Base-by-base conservation (phyloP, 345 rosid species). In the Gossypium australe region DNA sequence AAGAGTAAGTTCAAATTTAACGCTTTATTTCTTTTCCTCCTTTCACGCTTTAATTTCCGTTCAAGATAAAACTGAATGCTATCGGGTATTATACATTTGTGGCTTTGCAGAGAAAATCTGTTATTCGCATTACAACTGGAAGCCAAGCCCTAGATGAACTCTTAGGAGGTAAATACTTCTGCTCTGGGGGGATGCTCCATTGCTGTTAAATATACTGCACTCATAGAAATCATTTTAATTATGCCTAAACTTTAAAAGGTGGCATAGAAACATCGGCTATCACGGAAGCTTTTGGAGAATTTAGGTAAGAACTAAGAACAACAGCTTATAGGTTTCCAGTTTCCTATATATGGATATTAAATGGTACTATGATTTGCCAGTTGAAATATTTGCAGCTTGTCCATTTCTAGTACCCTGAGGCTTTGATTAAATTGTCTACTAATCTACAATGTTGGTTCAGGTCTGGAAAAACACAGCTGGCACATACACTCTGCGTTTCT, bases 261-360 rank as follows among this genome's bases (percentile, higher is more conserved):
- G 97, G 99, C 16, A 79, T 93, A 24, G 97, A 95, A 83, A 93
- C 97, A 74, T 58, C 52, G 17, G 87, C 88, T 53, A 91, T 93
- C 38, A 95, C 96, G 2, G 97, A 95, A 89, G 96, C 98, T 78
- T 95, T 93, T 89, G 98, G 99, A 52, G 96, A 93, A 71, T 93
- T 90, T 57, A 80, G 98, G 97, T 91, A 78, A 81, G 88, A n/a
- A 53, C 24, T 34, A 5, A 34, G 41, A 66, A 17, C 11, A 70
- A 67, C 41, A 44, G 29, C 65, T 17, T 53, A 47, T 67, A 13
- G 44, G 25, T 16, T 11, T 20, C 51, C 61, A 2, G 4, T 48
- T 67, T 20, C 71, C 22, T 67, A 11, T 61, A 11, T 45, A 2
- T 67, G 29, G 17, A 11, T 5, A 45, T 44, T 22, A 22, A 61